Base-by-base conservation (phyloP, 139 green algal genomes). In the Zygnema circumcarinatum region DNA sequence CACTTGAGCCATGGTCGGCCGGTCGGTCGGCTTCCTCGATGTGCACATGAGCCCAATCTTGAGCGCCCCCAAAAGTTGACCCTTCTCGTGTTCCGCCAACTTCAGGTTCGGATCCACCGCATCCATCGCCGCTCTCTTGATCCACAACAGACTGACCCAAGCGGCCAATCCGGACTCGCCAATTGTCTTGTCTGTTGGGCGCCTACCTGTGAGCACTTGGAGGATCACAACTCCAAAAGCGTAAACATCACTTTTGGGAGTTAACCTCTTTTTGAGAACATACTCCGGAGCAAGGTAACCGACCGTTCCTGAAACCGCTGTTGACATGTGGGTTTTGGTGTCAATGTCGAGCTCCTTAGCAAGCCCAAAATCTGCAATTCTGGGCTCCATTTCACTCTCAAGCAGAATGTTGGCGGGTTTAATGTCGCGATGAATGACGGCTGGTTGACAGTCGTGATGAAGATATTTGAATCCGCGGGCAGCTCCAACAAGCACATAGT, bases 201-300 rank as follows among this genome's bases (percentile, higher is more conserved):
- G 39, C 32, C 47, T 80, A 0, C 80, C 80, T 0, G 80, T 86
- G 36, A 86, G 41, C 31, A 85, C 32, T 67, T 85, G 78, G 20
- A 85, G 78, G 3, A 85, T 56, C 78, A 85, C 78, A 35, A 85
- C 78, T 32, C 78, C 78, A 38, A 76, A 85, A 67, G 31, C 38
- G 16, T 76, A 85, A 36, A 85, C 78, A 73, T 85, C 78, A 33
- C 32, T 74, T 67, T 78, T 78, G 31, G 32, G 2, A 11, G 42
- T 85, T 2, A 85, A 32, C 22, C 47, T 36, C 16, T 36, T 36
- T 2, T 54, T 38, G 2, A 76, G 25, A 33, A 67, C 36, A 16
- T 85, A 85, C 42, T 85, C 78, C 32, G 78, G 78, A 36, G 78
- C 78, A 3, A 85, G 78, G 42, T 85, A 85, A 22, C 78, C 78